A percentile compares a stretch with the other conserved stretches of the same genome.
These are phyloP conservation scores for Chrysopogon serrulatus DNA, from an alignment of 176 grass and related monocot species.

Conservation along the genomic window DNA sequence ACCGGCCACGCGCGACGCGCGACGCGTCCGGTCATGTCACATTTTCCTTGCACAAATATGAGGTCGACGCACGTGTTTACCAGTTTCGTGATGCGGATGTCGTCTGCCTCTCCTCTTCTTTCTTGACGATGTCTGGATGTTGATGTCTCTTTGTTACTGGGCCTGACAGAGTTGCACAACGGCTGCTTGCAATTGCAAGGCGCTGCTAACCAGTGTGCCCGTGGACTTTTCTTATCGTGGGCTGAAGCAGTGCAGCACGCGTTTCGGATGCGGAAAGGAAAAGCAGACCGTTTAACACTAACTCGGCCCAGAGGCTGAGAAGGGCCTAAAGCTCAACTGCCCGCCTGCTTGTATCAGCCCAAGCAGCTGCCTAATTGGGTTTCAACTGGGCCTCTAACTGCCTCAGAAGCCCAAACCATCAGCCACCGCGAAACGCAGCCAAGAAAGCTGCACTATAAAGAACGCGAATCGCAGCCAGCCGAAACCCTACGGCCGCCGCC, in stretches of 20 bases:
- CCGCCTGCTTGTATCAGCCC: too few species aligned
- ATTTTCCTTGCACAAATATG: background rate
- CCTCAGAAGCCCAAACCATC: background rate
- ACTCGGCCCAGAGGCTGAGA: background rate
- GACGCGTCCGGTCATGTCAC: too few species aligned
- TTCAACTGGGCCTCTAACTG: background rate
- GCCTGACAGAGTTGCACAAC: background rate
- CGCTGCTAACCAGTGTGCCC: too few species aligned
- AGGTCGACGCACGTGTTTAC: background rate
- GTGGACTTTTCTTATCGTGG: too few species aligned
- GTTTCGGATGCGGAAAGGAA: background rate
- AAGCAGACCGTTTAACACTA: background rate
- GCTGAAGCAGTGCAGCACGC: too few species aligned
- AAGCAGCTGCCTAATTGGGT: background rate
- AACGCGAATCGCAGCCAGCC: background rate
- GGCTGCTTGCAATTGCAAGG: too few species aligned
- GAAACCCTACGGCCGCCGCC: constrained; percentile 32
- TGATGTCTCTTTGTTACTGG: background rate
- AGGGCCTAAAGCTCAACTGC: background rate
- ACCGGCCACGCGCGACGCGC: background rate
- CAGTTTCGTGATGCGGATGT: background rate
- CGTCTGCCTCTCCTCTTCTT: background rate
- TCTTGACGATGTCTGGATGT: background rate
- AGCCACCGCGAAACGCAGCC: background rate
- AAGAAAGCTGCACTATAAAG: constrained; percentile 23